Percentiles rank a stretch among this genome's conserved stretches.
phyloP scores from a whole-genome alignment of 768 basidiomycete genomes.

The Collybia mongolica region DNA sequence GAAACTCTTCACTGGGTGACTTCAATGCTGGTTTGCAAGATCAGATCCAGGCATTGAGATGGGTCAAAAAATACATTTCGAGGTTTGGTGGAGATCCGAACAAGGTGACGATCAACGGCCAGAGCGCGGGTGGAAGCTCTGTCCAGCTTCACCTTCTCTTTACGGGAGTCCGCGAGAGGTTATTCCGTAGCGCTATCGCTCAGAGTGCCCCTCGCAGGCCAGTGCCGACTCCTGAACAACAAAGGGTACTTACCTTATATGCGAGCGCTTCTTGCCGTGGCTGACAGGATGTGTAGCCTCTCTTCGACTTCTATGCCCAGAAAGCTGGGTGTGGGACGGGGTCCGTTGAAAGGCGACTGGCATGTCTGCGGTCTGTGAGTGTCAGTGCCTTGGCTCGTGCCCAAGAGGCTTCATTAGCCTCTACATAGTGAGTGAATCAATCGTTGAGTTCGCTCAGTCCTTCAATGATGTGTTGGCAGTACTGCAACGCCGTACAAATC shows the following conservation, averaged over 20 bases:
- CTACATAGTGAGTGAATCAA: no score
- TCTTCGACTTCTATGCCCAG: constrained; percentile 51
- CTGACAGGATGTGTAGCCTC: constrained; percentile 29
- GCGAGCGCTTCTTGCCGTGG: neutral
- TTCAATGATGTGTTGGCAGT: no score
- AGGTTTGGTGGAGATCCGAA: constrained; percentile 64
- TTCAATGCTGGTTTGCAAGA: constrained; percentile 32
- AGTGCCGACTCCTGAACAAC: constrained; percentile 49
- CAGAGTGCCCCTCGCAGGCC: constrained; percentile 60
- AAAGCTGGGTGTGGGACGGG: constrained; percentile 49
- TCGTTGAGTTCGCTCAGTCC: no score
- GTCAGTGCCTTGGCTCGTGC: constrained; percentile 52
- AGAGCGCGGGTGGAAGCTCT: constrained; percentile 57
- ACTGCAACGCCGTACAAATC: constrained; percentile 14
- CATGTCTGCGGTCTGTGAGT: constrained; percentile 48
- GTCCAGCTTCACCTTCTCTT: constrained; percentile 56
- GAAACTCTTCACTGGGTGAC: constrained; percentile 30
- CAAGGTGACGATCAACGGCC: constrained; percentile 59
- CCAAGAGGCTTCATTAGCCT: constrained; percentile 35
- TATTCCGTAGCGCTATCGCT: constrained; percentile 57
- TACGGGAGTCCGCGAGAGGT: constrained; percentile 32
- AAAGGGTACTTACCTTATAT: constrained; percentile 34
- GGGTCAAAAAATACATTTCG: constrained; percentile 60
- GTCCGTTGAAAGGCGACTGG: constrained; percentile 30
- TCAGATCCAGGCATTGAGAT: constrained; percentile 58